Conservation (phyloP, 1,139 yeast species). For the Debaryomycetaceae sp. region DNA sequence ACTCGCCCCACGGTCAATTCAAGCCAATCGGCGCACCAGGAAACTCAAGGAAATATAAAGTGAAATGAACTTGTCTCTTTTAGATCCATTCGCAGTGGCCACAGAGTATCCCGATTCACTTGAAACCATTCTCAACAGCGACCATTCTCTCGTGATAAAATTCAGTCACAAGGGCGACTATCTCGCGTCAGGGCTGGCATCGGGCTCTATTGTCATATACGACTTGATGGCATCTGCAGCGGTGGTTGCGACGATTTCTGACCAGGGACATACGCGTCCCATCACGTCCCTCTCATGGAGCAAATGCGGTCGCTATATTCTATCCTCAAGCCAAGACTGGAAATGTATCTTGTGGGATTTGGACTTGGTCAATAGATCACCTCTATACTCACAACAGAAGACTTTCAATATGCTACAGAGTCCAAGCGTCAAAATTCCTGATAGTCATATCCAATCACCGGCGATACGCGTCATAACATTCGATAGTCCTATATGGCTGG, state of each 20-base stretch:
- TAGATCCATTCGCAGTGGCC: conserved; percentile 87
- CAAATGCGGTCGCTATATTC: conserved; percentile 53
- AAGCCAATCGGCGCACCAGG: no score
- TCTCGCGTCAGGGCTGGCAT: conserved; percentile 73
- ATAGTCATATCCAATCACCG: no score
- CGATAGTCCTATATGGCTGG: conserved; percentile 68
- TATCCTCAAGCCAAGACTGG: conserved; percentile 84
- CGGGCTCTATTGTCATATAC: conserved; percentile 70
- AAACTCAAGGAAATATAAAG: no score
- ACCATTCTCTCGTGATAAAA: conserved; percentile 66
- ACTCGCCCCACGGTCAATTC: no score
- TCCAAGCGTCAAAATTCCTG: no score
- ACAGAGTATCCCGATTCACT: conserved; percentile 87
- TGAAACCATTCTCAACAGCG: conserved; percentile 51
- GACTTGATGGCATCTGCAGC: conserved; percentile 54
- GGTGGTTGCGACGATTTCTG: conserved; percentile 41
- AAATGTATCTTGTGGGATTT: conserved; percentile 75
- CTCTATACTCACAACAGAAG: conserved; percentile 2
- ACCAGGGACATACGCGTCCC: conserved; percentile 58
- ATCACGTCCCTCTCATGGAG: conserved; percentile 79
- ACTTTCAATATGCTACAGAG: no score
- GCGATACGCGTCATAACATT: conserved; percentile 39
- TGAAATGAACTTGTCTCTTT: conserved; percentile 67
- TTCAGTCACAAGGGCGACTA: conserved; percentile 78
- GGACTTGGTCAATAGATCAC: conserved; percentile 15